These are phyloP conservation scores for Melampsora larici-populina DNA, from an alignment of 1,284 basidiomycete genomes.

Conservation along the genomic window DNA sequence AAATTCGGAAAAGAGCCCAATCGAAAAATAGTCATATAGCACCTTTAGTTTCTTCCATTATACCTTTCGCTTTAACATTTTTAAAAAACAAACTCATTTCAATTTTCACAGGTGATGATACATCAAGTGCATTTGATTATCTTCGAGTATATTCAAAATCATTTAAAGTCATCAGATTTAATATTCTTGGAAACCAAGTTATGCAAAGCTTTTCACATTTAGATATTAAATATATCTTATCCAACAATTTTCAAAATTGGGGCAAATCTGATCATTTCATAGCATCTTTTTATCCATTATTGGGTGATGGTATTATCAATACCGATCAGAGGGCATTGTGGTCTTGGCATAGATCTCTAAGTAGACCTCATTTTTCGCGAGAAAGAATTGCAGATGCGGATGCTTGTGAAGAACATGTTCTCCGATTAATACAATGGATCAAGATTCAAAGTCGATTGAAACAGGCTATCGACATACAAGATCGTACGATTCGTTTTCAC, in stretches of 20 bases:
- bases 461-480: constrained; percentile 24
- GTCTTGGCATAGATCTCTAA: constrained; percentile 63
- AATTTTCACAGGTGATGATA: no score
- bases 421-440: constrained; percentile 60
- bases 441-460: not conserved
- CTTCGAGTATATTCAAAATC: no score
- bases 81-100: no score
- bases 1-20: no score
- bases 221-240: constrained; percentile 34
- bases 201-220: not conserved
- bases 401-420: constrained; percentile 63
- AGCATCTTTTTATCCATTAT: constrained; percentile 4
- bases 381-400: constrained; percentile 69
- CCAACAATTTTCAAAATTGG: constrained; percentile 31
- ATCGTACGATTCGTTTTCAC: constrained; percentile 20
- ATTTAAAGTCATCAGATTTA: no score
- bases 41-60: no score
- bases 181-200: no score
- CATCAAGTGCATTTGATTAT: no score
- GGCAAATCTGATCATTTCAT: constrained; percentile 30
- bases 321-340: constrained; percentile 6
- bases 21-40: no score
- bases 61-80: no score
- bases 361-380: constrained; percentile 69
- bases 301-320: constrained; percentile 17